Conservation (phyloP, 371 early-diverging fungal genomes). For the Rhizomucor miehei region DNA sequence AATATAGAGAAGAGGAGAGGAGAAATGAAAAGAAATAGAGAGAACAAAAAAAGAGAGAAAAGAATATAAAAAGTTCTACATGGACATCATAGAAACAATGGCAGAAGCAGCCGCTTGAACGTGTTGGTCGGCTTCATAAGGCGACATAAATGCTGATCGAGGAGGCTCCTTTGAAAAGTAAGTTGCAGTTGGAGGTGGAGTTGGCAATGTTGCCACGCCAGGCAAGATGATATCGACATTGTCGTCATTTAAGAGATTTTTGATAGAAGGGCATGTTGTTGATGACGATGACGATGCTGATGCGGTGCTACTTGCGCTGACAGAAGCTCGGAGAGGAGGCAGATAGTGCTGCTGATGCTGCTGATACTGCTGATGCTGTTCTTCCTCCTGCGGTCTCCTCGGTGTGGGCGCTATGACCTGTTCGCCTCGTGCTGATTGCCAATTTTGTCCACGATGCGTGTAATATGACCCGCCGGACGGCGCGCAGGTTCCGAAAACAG, state of each 20-base stretch:
- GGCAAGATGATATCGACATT: slow-evolving; percentile 1
- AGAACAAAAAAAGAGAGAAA: background rate
- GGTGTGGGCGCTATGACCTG: background rate
- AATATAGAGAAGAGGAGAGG: too few species aligned
- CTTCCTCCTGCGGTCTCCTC: background rate
- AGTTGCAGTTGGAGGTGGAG: slow-evolving; percentile 1
- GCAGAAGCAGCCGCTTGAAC: background rate
- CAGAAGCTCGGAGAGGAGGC: background rate
- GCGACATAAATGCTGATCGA: background rate
- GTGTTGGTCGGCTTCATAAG: slow-evolving; percentile 1
- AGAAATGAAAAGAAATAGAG: background rate
- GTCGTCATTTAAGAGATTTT: slow-evolving; percentile 24
- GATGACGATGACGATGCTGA: slow-evolving; percentile 15
- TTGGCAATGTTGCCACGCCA: background rate
- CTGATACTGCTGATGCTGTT: background rate
- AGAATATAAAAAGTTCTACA: background rate
- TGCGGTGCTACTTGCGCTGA: too few species aligned
- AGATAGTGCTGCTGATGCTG: slow-evolving; percentile 1
- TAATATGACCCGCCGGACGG: slow-evolving; percentile 3
- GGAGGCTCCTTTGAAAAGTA: background rate
- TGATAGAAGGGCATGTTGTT: slow-evolving; percentile 29
- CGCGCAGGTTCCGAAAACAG: slow-evolving; percentile 6
- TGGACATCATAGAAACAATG: background rate
- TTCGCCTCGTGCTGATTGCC: slow-evolving; percentile 6
- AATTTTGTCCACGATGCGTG: slow-evolving; percentile 10